phyloP scores from a whole-genome alignment of 768 basidiomycete species.

The Psilocybe tampanensis region DNA sequence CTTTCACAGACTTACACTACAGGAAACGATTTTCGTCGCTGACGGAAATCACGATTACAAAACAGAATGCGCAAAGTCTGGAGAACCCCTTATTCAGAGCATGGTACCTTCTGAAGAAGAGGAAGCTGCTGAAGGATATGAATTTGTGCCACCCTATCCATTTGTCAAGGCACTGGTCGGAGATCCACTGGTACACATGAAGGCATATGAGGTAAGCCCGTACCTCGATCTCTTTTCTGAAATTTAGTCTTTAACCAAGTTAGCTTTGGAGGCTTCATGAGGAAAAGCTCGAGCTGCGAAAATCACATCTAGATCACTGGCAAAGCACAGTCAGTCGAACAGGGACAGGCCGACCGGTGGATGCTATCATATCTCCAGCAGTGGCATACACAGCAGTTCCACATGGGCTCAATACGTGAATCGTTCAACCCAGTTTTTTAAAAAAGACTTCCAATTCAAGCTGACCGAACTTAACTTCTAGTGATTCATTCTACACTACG shows the following conservation, averaged over 20 bases:
- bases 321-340: constrained; percentile 50
- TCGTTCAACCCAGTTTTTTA: background rate
- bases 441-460: background rate
- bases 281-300: constrained; percentile 50
- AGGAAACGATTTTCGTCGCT: constrained; percentile 52
- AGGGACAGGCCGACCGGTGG: constrained; percentile 69
- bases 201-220: constrained; percentile 41
- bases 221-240: background rate
- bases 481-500: constrained; percentile 60
- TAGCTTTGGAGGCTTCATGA: constrained; percentile 69
- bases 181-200: constrained; percentile 35
- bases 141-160: constrained; percentile 32
- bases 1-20: background rate
- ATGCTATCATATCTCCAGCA: constrained; percentile 70
- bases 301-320: constrained; percentile 67
- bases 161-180: constrained; percentile 49
- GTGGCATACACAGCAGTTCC: constrained; percentile 64
- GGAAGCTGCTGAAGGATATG: constrained; percentile 19
- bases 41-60: constrained; percentile 54
- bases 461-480: constrained; percentile 21
- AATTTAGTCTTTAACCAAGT: constrained; percentile 28
- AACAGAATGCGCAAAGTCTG: constrained; percentile 43
- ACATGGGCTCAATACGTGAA: constrained; percentile 59
- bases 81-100: constrained; percentile 60
- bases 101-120: constrained; percentile 43